Percentiles rank a stretch among this genome's conserved stretches.
phyloP scores from a whole-genome alignment of 2,329 filamentous ascomycete species.

The Penicillium sp. region DNA sequence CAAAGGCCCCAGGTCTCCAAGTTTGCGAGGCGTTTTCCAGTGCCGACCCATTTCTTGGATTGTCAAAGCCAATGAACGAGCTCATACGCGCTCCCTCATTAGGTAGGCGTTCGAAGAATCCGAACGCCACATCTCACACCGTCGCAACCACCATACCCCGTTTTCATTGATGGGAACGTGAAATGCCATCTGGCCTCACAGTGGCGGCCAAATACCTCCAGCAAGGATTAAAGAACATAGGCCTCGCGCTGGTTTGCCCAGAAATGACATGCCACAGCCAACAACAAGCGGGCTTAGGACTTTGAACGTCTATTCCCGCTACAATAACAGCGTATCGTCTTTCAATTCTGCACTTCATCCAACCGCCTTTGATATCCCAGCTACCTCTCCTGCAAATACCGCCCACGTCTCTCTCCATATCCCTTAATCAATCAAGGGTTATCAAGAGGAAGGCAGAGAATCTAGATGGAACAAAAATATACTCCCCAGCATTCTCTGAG shows the following conservation, averaged over 20 bases:
- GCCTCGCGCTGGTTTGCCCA: not conserved
- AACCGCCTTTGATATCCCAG: conserved; percentile 11
- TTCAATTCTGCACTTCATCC: conserved; percentile 1
- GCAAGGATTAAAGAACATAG: not conserved
- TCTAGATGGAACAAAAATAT: not conserved
- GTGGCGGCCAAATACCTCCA: not conserved
- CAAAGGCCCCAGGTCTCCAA: conserved; percentile 10
- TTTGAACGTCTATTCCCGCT: not conserved
- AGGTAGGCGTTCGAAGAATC: not conserved
- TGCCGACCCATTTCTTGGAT: not conserved
- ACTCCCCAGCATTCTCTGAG: conserved; percentile 8
- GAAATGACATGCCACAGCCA: not conserved
- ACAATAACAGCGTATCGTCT: not conserved
- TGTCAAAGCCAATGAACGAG: not conserved
- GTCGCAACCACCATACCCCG: not conserved
- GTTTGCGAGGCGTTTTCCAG: not conserved
- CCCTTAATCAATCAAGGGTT: not conserved
- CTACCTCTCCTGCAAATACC: not conserved
- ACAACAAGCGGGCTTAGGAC: not conserved
- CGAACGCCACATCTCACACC: not conserved
- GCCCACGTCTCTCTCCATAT: not conserved
- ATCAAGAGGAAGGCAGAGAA: not conserved
- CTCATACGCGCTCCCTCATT: not conserved
- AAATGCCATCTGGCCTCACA: not conserved
- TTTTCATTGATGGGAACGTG: not conserved